A percentile compares a stretch with the other conserved stretches of the same genome.
Conservation (phyloP, 2,329 filamentous ascomycete species). For the Macroventuria anomochaeta region DNA sequence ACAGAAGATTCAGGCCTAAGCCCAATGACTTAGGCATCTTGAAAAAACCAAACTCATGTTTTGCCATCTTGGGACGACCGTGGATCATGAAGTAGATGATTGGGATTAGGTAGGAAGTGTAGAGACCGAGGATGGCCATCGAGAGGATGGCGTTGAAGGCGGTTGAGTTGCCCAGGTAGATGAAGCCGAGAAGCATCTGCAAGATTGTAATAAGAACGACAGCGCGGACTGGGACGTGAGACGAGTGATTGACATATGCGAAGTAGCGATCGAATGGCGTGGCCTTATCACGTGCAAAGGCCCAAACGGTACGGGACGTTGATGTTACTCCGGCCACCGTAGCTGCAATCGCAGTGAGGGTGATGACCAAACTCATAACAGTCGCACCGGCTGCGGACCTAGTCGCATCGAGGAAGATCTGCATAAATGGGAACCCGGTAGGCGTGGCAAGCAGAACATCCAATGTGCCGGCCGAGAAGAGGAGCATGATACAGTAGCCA, state of each 20-base stretch:
- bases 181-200: conserved; percentile 40
- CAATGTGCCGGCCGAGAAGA: conserved; percentile 54
- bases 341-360: conserved; percentile 25
- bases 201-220: conserved; percentile 41
- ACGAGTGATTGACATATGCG: conserved; percentile 38
- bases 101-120: conserved; percentile 54
- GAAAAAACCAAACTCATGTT: conserved; percentile 23
- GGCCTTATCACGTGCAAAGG: conserved; percentile 49
- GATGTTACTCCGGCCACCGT: conserved; percentile 42
- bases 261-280: conserved; percentile 50
- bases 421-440: conserved; percentile 55
- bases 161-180: conserved; percentile 53
- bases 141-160: conserved; percentile 53
- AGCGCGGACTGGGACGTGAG: conserved; percentile 46
- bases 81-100: conserved; percentile 50
- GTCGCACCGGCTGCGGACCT: conserved; percentile 47
- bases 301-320: conserved; percentile 50
- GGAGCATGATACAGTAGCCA: conserved; percentile 51
- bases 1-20: conserved; percentile 49
- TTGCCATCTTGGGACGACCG: conserved; percentile 38
- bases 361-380: conserved; percentile 45
- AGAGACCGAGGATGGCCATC: conserved; percentile 54
- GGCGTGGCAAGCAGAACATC: conserved; percentile 49
- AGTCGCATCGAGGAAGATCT: conserved; percentile 51
- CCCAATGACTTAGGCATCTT: conserved; percentile 46